phyloP scores from a whole-genome alignment of 306 rosid species.

The Mimosa pudica region DNA sequence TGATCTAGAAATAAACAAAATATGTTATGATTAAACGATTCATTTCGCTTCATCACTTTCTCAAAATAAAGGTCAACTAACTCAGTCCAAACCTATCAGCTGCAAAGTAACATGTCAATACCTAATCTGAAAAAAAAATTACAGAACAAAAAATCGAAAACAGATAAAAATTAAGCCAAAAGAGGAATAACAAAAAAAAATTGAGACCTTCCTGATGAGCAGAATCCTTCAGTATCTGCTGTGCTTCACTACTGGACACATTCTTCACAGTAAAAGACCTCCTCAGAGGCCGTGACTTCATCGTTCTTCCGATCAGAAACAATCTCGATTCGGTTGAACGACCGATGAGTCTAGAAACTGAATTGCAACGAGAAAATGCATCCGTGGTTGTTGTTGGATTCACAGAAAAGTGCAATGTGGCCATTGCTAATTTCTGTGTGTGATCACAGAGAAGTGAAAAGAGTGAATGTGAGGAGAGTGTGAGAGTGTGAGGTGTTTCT shows the following conservation, averaged over 20 bases:
- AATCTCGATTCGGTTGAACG: slow-evolving; percentile 47
- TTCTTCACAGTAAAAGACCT: slow-evolving; percentile 46
- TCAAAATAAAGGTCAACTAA: too few relatives aligned
- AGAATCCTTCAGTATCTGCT: slow-evolving; percentile 52
- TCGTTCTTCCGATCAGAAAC: slow-evolving; percentile 42
- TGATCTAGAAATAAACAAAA: too few relatives aligned
- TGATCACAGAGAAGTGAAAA: slow-evolving; percentile 18
- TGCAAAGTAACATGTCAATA: slow-evolving; percentile 24
- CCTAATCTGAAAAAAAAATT: background rate
- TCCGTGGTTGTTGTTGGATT: slow-evolving; percentile 34
- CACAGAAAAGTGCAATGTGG: slow-evolving; percentile 63
- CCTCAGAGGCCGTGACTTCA: slow-evolving; percentile 38
- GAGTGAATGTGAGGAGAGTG: background rate
- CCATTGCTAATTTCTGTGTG: slow-evolving; percentile 48
- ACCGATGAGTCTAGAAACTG: slow-evolving; percentile 46
- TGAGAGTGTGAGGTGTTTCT: background rate
- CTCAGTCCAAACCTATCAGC: slow-evolving; percentile 36
- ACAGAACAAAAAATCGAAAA: background rate
- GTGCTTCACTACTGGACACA: slow-evolving; percentile 56
- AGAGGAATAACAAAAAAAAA: background rate
- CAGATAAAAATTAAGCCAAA: slow-evolving; percentile 3
- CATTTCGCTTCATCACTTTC: too few relatives aligned
- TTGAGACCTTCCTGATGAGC: slow-evolving; percentile 52
- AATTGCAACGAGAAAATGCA: slow-evolving; percentile 44
- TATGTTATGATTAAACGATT: too few relatives aligned